Evolutionary conservation across 1,139 yeast genomes (phyloP).

Genomic region (Lodderomyces jiufengensis): DNA sequence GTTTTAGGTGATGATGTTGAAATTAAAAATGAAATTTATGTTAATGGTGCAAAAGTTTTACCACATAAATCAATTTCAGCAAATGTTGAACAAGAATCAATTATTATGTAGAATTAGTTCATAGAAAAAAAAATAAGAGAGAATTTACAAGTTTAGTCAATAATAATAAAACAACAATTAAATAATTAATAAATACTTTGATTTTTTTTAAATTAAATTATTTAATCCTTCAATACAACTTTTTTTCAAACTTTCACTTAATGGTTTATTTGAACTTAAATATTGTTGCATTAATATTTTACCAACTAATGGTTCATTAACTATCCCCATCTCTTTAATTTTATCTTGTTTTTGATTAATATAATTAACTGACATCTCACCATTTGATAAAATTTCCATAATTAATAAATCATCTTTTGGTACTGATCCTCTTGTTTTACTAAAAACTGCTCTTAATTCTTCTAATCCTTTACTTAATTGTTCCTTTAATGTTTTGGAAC

Average conservation of each 20-base stretch:
- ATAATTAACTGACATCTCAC: constrained; percentile 45
- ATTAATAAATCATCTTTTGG: constrained; percentile 60
- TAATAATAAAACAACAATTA: no score
- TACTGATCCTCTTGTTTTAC: constrained; percentile 49
- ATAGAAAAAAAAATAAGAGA: background rate
- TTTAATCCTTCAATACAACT: constrained; percentile 24
- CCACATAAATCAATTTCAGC: constrained; percentile 97
- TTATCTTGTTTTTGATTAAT: constrained; percentile 26
- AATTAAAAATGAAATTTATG: constrained; percentile 96
- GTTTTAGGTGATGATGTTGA: constrained; percentile 99
- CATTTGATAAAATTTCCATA: constrained; percentile 44
- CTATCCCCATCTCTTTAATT: constrained; percentile 16
- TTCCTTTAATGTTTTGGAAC: constrained; percentile 32
- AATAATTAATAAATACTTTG: background rate
- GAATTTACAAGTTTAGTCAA: background rate
- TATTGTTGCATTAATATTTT: constrained; percentile 58
- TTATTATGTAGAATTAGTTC: constrained; percentile 69
- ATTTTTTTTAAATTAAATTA: constrained; percentile 2
- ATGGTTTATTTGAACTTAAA: constrained; percentile 58
- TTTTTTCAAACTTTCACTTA: constrained; percentile 40
- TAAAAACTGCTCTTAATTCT: constrained; percentile 50
- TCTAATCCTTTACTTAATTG: constrained; percentile 50
- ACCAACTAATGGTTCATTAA: constrained; percentile 47
- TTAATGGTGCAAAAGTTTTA: constrained; percentile 97
- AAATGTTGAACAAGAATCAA: constrained; percentile 95